Percentiles rank a stretch among this genome's conserved stretches.
These are phyloP conservation scores for Leccinum sublutescens DNA, from an alignment of 768 basidiomycete species.

Conservation along the genomic window DNA sequence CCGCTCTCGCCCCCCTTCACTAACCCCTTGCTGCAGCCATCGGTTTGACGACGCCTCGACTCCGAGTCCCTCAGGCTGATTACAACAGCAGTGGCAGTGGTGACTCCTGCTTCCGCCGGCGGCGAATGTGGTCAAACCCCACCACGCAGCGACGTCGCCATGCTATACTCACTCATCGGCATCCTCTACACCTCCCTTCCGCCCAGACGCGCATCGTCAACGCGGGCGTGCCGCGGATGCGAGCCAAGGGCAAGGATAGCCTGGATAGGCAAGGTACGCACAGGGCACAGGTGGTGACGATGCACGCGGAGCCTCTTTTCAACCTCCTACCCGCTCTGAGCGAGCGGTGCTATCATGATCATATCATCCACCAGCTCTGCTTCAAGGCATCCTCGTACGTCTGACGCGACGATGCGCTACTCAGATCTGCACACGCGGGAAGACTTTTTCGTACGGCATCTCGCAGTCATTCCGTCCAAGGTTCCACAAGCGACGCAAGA, in stretches of 20 bases:
- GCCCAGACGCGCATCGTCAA: conserved; percentile 71
- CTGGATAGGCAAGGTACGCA: conserved; percentile 31
- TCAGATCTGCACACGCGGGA: conserved; percentile 74
- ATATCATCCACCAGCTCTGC: conserved; percentile 81
- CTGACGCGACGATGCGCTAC: conserved; percentile 73
- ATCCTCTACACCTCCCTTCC: conserved; percentile 74
- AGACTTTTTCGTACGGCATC: conserved; percentile 85
- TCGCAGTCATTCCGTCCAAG: conserved; percentile 70
- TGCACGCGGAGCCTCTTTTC: conserved; percentile 52
- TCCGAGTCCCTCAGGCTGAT: too few species aligned
- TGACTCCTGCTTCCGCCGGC: too few species aligned
- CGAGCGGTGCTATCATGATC: conserved; percentile 67
- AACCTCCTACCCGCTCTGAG: conserved; percentile 70
- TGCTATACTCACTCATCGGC: conserved; percentile 81
- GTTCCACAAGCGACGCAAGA: conserved; percentile 50
- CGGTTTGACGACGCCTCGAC: too few species aligned
- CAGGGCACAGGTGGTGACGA: conserved; percentile 19
- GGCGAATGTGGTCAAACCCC: too few species aligned
- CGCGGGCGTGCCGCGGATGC: conserved; percentile 62
- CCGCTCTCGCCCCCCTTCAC: too few species aligned
- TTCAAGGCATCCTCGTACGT: conserved; percentile 72
- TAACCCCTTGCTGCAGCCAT: too few species aligned
- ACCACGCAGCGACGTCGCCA: conserved; percentile 30
- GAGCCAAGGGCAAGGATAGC: conserved; percentile 36
- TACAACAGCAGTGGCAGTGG: too few species aligned